Base-by-base conservation (phyloP, 805 yeast genomes). In the Maudiozyma barnettii region DNA sequence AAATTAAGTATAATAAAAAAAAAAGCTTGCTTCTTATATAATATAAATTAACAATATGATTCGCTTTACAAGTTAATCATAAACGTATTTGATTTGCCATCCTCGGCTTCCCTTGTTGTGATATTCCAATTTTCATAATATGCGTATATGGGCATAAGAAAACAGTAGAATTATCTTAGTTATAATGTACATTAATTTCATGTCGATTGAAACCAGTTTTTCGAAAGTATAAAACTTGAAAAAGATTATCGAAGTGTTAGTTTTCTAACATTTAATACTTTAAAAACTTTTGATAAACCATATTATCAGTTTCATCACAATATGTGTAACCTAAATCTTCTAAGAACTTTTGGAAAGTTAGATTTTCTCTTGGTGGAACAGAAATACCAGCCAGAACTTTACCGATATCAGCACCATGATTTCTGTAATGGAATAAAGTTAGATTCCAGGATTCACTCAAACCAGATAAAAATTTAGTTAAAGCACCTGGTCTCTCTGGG, bases 401-500 rank as follows among this genome's bases (percentile, higher is more conserved):
- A 41, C 95, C 98, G 41, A 93, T 76, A 62, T 93, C 99, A 45
- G 91, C 82, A 37, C 99, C 99, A 57, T 89, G 95, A 69, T 93
- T 89, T 73, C 99, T 81, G 68, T 93, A 93, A 66, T 93, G 96
- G 81, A 93, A 93, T 58, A 93, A 69, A 1, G 97, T 84, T 51
- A 93, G 79, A 63, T 93, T 93, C 97, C 98, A 93, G 44, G 81
- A 79, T 22, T 75, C 74, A 58, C 82, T 78, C 61, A 93, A 67
- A 16, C 81, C 74, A 23, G 75, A 76, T 59, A 93, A 74, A 69
- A 93, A 93, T 49, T 77, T 83, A 26, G 83, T 78, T 59, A 93
- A 73, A 1, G 99, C 97, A 43, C 96, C 95, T 2, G 99, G 98
- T 60, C 93, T 81, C 62, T 93, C 99, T 13, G 99, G 99, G 73